Base-by-base conservation (phyloP, 495 filamentous ascomycete species). In the Cetradonia linearis region DNA sequence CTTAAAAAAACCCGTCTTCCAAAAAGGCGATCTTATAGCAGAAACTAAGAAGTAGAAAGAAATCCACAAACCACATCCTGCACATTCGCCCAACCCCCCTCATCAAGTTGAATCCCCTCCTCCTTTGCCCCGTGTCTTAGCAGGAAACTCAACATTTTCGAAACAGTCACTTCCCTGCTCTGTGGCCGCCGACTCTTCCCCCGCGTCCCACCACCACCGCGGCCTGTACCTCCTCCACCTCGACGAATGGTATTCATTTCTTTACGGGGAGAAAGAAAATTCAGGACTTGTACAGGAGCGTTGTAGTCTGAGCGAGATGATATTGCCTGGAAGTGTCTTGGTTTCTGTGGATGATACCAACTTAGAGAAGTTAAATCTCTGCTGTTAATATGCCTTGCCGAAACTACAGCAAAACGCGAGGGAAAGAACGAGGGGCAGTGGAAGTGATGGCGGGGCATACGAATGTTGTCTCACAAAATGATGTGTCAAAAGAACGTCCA, bases 41-140 rank as follows among this genome's bases (percentile, higher is more conserved):
- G 9, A 33, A 2, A 49, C 16, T 16, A 11, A 33, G 5, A 16
- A 63, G 2, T n/a, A 25, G 50, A 57, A 60, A 59, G 18, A 40
- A 44, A 53, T 56, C 48, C 28, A 81, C 88, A 73, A 73, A 95
- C 90, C 66, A 95, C 82, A 63, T 86, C 83, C 58, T 80, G 80
- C 20, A 96, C 78, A 64, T 82, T 84, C 16, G 86, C 88, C 68
- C 86, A 98, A 7, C 94, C 93, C 63, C 89, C 85, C 5, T 70
- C 73, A 65, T 90, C 86, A 27, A 97, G 76, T 65, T 75, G 78
- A 52, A 98, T 70, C 0, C 89, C 87, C 66, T 89, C 89, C 57
- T 81, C 83, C 63, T 81, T 77, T 7, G 94, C 93, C 50, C 85
- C 88, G 71, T 98, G 93, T 27, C 93, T 79, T 20, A 98, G 78